Percentiles rank a stretch among this genome's conserved stretches.
Conservation (phyloP, 225 moss, liverwort and hornwort species). For the Lunularia cruciata region DNA sequence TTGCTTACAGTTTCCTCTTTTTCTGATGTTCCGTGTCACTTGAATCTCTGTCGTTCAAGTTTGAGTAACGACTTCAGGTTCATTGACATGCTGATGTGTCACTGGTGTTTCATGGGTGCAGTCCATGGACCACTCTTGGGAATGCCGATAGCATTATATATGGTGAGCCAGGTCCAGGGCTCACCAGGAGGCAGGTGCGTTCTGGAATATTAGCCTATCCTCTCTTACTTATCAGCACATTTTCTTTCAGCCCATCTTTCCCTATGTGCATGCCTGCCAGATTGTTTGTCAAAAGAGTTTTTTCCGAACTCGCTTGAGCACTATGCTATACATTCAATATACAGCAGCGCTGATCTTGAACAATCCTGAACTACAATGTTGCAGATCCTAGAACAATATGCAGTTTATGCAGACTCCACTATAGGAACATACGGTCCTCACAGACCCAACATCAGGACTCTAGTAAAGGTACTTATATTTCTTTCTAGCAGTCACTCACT, state of each 20-base stretch:
- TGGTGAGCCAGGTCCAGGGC: slow-evolving; percentile 52
- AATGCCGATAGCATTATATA: slow-evolving; percentile 76
- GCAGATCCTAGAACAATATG: slow-evolving; percentile 86
- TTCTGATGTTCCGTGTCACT: neutral
- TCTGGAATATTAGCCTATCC: neutral
- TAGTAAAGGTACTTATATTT: slow-evolving; percentile 66
- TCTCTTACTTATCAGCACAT: too few relatives aligned
- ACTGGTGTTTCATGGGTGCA: slow-evolving; percentile 36
- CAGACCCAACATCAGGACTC: slow-evolving; percentile 77
- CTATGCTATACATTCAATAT: too few relatives aligned
- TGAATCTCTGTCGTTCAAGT: neutral
- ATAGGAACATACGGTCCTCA: slow-evolving; percentile 76
- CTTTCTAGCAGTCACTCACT: too few relatives aligned
- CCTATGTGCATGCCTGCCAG: too few relatives aligned
- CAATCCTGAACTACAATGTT: too few relatives aligned
- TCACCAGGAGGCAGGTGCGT: slow-evolving; percentile 80
- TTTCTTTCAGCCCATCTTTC: neutral
- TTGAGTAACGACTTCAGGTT: neutral
- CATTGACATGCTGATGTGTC: neutral
- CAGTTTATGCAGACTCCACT: slow-evolving; percentile 77
- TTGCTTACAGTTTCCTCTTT: neutral
- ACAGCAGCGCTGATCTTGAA: too few relatives aligned
- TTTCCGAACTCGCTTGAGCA: neutral
- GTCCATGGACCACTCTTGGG: slow-evolving; percentile 80
- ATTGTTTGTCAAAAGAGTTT: neutral